These are phyloP conservation scores for Oryza glaberrima DNA, from an alignment of 176 grass and related monocot genomes.

Conservation along the genomic window DNA sequence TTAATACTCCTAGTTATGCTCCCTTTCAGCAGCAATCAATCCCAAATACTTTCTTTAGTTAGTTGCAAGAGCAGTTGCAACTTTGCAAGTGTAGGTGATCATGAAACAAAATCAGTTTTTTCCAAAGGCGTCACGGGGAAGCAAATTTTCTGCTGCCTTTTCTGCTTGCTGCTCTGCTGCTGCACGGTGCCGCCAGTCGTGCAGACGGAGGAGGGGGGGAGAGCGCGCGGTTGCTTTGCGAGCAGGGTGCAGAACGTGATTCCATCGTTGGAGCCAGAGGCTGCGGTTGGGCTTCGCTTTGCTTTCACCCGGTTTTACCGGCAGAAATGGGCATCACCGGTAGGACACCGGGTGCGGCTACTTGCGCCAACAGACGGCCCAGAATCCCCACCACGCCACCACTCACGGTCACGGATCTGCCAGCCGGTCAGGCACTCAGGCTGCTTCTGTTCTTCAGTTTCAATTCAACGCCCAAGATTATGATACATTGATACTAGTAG, in stretches of 20 bases:
- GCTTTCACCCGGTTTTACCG: not conserved
- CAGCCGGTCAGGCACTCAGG: too few relatives aligned
- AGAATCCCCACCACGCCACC: not conserved
- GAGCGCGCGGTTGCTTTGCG: slow-evolving; percentile 2
- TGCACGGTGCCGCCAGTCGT: not conserved
- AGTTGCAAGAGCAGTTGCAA: not conserved
- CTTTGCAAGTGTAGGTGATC: not conserved
- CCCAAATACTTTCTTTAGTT: too few relatives aligned
- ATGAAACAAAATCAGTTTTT: not conserved
- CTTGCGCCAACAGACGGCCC: not conserved
- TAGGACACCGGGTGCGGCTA: too few relatives aligned
- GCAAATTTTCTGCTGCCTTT: not conserved
- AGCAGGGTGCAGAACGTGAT: slow-evolving; percentile 39
- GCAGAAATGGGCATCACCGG: not conserved
- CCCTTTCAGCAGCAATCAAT: too few relatives aligned
- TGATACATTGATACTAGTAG: not conserved
- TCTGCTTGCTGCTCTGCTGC: not conserved
- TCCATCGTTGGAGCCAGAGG: not conserved
- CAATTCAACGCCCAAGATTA: not conserved
- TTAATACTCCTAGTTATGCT: too few relatives aligned
- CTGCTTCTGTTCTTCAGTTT: not conserved
- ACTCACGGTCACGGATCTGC: not conserved
- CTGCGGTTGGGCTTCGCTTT: not conserved
- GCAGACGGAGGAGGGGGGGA: not conserved
- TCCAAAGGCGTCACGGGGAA: slow-evolving; percentile 13